Conservation (phyloP, 495 filamentous ascomycete species). For the Pseudomonodictys pantanalensis region DNA sequence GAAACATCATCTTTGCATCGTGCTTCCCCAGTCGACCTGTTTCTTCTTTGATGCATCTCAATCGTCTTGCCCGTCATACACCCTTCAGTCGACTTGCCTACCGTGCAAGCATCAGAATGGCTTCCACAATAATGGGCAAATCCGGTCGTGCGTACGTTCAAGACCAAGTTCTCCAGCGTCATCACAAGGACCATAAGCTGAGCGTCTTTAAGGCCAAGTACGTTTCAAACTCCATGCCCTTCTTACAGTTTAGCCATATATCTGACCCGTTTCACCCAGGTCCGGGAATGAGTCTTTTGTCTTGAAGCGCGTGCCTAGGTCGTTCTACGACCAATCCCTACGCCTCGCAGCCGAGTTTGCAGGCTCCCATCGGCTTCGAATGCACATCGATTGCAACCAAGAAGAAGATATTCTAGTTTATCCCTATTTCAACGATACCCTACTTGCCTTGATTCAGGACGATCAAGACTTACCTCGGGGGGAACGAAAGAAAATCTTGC, state of each 20-base stretch:
- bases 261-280: constrained; percentile 32
- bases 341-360: constrained; percentile 34
- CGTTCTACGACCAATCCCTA: constrained; percentile 35
- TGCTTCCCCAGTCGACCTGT: constrained; percentile 22
- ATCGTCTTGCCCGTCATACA: constrained; percentile 16
- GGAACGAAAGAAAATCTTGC: constrained; percentile 37
- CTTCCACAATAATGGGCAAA: constrained; percentile 35
- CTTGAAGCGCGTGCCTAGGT: constrained; percentile 36
- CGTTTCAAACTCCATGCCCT: constrained; percentile 29
- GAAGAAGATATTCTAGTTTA: constrained; percentile 36
- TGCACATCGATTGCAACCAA: constrained; percentile 36
- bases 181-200: constrained; percentile 30
- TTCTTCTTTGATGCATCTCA: constrained; percentile 24
- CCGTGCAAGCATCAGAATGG: constrained; percentile 34
- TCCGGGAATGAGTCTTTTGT: constrained; percentile 36
- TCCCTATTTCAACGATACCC: constrained; percentile 35
- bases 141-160: constrained; percentile 37
- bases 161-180: constrained; percentile 35
- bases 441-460: constrained; percentile 34
- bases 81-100: constrained; percentile 18
- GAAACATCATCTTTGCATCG: constrained; percentile 10
- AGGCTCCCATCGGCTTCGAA: constrained; percentile 37
- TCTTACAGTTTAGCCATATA: constrained; percentile 25
- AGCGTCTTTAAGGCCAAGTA: constrained; percentile 39
- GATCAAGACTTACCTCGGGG: constrained; percentile 29